Percentiles rank a stretch among this genome's conserved stretches.
Evolutionary conservation across 371 early-diverging fungal species (phyloP).

Genomic region (Mucor plumbeus): DNA sequence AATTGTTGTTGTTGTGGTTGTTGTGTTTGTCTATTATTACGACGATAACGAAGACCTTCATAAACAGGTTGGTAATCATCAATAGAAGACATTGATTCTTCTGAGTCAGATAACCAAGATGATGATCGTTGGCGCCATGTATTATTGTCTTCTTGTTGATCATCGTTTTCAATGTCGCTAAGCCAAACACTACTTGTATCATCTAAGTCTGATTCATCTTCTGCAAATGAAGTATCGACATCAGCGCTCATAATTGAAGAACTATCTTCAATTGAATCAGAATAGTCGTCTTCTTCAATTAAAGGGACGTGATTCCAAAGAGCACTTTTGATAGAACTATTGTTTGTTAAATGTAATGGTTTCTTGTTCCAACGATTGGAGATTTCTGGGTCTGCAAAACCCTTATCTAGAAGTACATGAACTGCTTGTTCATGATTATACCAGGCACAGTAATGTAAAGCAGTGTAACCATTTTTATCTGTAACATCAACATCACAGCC

Average conservation of each 20-base stretch:
- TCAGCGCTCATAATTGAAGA: conserved; percentile 43
- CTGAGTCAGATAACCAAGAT: conserved; percentile 40
- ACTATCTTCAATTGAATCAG: conserved; percentile 14
- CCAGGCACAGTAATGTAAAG: conserved; percentile 30
- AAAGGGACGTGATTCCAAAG: conserved; percentile 24
- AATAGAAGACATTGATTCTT: conserved; percentile 12
- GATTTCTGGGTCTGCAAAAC: conserved; percentile 37
- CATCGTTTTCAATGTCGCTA: conserved; percentile 28
- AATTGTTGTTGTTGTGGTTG: not conserved
- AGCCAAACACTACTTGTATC: conserved; percentile 35
- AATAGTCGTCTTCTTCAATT: conserved; percentile 21
- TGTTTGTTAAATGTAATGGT: conserved; percentile 35
- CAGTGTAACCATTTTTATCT: conserved; percentile 40
- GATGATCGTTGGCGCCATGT: conserved; percentile 16
- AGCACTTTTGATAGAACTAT: conserved; percentile 18
- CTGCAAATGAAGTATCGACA: conserved; percentile 40
- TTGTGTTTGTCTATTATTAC: conserved; percentile 8
- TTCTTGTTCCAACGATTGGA: conserved; percentile 33
- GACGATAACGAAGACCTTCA: conserved; percentile 35
- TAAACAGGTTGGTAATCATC: not conserved
- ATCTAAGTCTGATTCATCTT: conserved; percentile 15
- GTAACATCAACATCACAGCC: conserved; percentile 35
- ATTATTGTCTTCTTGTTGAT: not conserved
- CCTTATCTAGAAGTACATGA: conserved; percentile 31
- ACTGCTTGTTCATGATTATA: conserved; percentile 30